A percentile compares a stretch with the other conserved stretches of the same genome.
These are phyloP conservation scores for Ustilago bromivora DNA, from an alignment of 1,284 basidiomycete genomes.

Conservation along the genomic window DNA sequence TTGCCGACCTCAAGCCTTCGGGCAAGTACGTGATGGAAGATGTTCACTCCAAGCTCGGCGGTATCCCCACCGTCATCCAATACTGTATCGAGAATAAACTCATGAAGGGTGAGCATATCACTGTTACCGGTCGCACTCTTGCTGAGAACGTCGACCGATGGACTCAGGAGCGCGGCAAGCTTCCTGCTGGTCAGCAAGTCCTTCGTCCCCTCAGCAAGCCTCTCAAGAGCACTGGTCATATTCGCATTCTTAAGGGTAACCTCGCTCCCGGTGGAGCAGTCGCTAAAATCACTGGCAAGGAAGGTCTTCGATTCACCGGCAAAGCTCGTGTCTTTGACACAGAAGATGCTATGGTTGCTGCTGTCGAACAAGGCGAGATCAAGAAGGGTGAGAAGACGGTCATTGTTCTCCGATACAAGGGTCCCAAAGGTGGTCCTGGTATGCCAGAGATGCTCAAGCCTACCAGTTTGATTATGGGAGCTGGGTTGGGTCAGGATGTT, in stretches of 20 bases:
- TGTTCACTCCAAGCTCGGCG: slow-evolving; percentile 64
- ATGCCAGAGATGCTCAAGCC: slow-evolving; percentile 94
- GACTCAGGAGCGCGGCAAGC: slow-evolving; percentile 73
- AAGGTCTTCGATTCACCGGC: slow-evolving; percentile 66
- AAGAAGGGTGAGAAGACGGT: slow-evolving; percentile 70
- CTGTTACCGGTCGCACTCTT: slow-evolving; percentile 66
- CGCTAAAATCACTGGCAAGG: slow-evolving; percentile 69
- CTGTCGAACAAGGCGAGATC: slow-evolving; percentile 63
- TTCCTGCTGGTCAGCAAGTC: slow-evolving; percentile 62
- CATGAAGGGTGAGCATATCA: slow-evolving; percentile 69
- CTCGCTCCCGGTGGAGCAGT: slow-evolving; percentile 68
- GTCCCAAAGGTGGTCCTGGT: slow-evolving; percentile 78
- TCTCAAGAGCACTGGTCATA: slow-evolving; percentile 66
- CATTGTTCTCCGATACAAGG: slow-evolving; percentile 68
- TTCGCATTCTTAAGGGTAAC: slow-evolving; percentile 68
- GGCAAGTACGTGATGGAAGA: slow-evolving; percentile 70
- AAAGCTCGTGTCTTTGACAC: slow-evolving; percentile 69
- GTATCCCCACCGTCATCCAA: slow-evolving; percentile 72
- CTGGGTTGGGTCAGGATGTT: slow-evolving; percentile 88
- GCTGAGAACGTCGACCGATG: slow-evolving; percentile 73
- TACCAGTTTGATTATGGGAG: slow-evolving; percentile 74
- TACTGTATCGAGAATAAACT: slow-evolving; percentile 71
- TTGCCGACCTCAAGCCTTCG: slow-evolving; percentile 68
- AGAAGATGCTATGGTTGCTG: slow-evolving; percentile 67
- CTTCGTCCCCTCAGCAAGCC: slow-evolving; percentile 63